Evolutionary conservation across 164 flowering plant species (phyloP), one percentile per base, ranked within the genome.

Genomic region (Stephania japonica): DNA sequence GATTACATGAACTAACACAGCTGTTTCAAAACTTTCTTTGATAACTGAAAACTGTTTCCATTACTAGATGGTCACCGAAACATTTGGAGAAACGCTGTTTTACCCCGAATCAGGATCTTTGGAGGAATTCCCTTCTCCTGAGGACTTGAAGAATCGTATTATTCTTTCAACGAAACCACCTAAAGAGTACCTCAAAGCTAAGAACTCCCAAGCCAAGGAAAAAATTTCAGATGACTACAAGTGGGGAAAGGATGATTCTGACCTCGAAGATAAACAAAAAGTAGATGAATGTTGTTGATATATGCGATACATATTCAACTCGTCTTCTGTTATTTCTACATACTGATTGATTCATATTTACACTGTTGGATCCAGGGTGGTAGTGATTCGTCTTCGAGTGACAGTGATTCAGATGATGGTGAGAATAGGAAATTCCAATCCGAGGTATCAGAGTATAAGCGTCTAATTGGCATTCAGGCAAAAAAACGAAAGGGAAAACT

Each of bases 91-190:
- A 56, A 56, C n/a, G 63, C n/a, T 56, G 63, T 56, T 56, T 56
- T 56, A 56, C 63, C 63, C 63, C 16, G 85, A 83, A 27, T 77
- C 83, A 63, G 89, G 82, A 38, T 44, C 63, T 76, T 68, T 90
- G 67, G 64, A 64, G 38, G 86, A 86, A 70, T 85, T 91, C 64
- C 98, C 93, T 49, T 89, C 97, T 2, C 98, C 97, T 2, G 93
- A 88, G 70, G 79, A 79, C 25, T 72, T 94, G 73, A 90, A 86
- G 76, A 27, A 84, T 25, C 83, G 85, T 41, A 75, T 94, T 41
- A 75, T 92, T 25, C 81, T 94, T 56, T 94, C 98, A 49, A 92
- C 98, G 1, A 94, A 94, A 73, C 97, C 94, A 50, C 98, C 97
- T 42, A 89, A 88, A 81, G 97, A 89, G 69, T 87, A 80, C 75